phyloP scores from a whole-genome alignment of 306 rosid species.

The Mimosa bimucronata region DNA sequence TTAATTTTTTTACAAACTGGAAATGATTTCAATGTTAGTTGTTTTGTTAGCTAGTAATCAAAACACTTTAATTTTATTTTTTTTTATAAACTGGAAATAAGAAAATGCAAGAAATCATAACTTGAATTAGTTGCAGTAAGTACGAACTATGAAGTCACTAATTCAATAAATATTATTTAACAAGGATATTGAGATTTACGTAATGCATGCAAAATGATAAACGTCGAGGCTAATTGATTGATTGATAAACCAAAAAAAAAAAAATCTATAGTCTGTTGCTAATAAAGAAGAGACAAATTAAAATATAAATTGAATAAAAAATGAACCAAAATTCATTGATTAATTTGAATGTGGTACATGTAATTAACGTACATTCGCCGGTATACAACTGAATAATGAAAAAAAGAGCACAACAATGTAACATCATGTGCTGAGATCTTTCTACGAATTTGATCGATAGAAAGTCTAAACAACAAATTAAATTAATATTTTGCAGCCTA shows the following conservation, averaged over 20 bases:
- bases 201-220: neutral
- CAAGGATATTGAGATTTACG: neutral
- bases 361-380: neutral
- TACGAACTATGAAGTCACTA: neutral
- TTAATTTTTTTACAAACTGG: no score
- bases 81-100: no score
- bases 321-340: neutral
- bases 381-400: neutral
- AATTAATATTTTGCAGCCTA: conserved; percentile 33
- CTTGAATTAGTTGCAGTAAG: neutral
- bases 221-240: neutral
- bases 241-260: neutral
- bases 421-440: neutral
- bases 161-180: neutral
- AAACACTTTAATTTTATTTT: no score
- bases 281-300: neutral
- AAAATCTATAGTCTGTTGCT: neutral
- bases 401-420: neutral
- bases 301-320: neutral
- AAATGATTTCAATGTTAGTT: no score
- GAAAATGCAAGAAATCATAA: neutral
- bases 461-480: conserved; percentile 6
- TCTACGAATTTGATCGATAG: neutral
- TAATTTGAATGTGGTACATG: conserved; percentile 21
- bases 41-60: no score